Evolutionary conservation across 1,284 basidiomycete genomes (phyloP), one percentile per base, ranked within the genome.

Genomic region (Papiliotrema nemorosa): DNA sequence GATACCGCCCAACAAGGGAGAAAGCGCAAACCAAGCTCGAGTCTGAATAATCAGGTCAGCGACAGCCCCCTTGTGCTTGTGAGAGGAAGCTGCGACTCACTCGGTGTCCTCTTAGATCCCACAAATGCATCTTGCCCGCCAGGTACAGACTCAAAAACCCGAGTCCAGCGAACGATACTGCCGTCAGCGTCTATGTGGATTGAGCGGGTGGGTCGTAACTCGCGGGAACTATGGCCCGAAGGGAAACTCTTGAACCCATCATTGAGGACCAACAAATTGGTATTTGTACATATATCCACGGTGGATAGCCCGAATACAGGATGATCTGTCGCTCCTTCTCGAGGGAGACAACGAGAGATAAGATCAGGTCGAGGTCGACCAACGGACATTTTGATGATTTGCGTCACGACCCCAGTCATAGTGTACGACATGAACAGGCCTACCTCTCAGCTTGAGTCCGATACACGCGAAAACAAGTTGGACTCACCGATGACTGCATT

Each of bases 201-300:
- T 38, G 35, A 5, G 33, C 21, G 10, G 38, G 25, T 12, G n/a
- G 25, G 18, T 18, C 2, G 35, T 21, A 4, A 58, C 65, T 49
- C 42, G 69, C 69, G 50, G 25, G 71, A 73, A 37, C 65, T 67
- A 75, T 97, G 94, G 0, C 94, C 94, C 44, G 88, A 91, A 4
- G 90, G 90, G 74, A 98, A 97, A 67, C 88, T 91, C 62, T 89
- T 83, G 78, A 92, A 97, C 0, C 93, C 93, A 68, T 94, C 90
- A 27, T 80, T 76, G 60, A 93, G 71, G 5, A 84, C 79, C 14
- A 66, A 56, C 13, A 69, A 63, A 64, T 89, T 76, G 0, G 79
- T 79, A 60, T 84, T 82, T 0, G 88, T 90, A 74, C 94, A 98
- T 48, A 97, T 85, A 1, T 80, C 78, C 47, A 81, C 82, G 2